These are phyloP conservation scores for Euphrasia confusa DNA, from an alignment of 257 asterid genomes.

Conservation along the genomic window DNA sequence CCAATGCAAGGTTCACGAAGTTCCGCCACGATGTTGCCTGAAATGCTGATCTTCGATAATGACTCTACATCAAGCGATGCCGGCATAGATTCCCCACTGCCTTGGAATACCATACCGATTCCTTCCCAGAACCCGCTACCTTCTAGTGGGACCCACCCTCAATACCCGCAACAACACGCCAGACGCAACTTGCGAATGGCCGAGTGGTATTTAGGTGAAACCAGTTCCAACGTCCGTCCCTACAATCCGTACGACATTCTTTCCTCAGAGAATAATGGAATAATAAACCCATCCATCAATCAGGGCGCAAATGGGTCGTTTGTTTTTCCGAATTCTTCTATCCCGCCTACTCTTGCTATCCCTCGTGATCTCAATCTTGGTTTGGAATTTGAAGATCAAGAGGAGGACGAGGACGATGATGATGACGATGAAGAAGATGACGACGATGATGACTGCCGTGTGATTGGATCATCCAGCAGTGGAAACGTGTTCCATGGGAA, in stretches of 20 bases:
- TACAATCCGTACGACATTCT: conserved; percentile 30
- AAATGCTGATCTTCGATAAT: conserved; percentile 53
- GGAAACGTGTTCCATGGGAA: conserved; percentile 35
- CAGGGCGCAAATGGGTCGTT: conserved; percentile 30
- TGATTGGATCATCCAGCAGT: conserved; percentile 39
- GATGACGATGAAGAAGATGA: conserved; percentile 24
- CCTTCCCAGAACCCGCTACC: conserved; percentile 30
- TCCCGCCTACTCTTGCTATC: conserved; percentile 23
- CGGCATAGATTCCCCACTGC: conserved; percentile 52
- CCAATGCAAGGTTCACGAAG: conserved; percentile 86
- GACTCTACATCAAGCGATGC: conserved; percentile 53
- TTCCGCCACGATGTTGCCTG: conserved; percentile 61
- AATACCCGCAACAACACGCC: conserved; percentile 39
- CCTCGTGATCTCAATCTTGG: conserved; percentile 50
- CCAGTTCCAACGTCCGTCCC: conserved; percentile 46
- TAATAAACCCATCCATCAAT: conserved; percentile 27
- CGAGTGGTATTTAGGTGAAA: conserved; percentile 68
- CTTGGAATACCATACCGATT: conserved; percentile 45
- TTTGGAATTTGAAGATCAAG: conserved; percentile 34
- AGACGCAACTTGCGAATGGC: conserved; percentile 39
- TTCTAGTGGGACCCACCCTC: conserved; percentile 34
- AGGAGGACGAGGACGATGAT: conserved; percentile 55
- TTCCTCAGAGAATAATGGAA: conserved; percentile 34
- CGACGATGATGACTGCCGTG: conserved; percentile 55
- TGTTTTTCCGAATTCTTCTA: conserved; percentile 31